Evolutionary conservation across 345 rosid species (phyloP).

Genomic region (Geranium brycei): DNA sequence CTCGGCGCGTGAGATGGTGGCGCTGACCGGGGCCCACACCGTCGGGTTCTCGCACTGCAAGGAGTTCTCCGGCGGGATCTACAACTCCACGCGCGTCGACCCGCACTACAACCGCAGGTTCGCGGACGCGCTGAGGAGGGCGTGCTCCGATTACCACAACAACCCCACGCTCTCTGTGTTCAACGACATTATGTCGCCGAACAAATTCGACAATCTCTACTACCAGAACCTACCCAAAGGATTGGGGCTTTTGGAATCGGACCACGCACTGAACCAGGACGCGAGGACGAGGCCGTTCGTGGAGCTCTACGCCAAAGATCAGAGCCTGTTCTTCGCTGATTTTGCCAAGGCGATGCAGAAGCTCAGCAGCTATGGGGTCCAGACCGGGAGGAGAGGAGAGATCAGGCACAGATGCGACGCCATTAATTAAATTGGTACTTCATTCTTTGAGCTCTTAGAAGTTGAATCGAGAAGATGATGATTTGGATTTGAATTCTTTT

Average conservation of each 20-base stretch:
- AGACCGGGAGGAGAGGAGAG: conserved; percentile 82
- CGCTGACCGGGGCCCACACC: conserved; percentile 80
- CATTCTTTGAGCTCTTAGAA: too few relatives aligned
- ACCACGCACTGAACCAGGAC: conserved; percentile 50
- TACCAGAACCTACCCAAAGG: conserved; percentile 70
- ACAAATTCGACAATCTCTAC: conserved; percentile 74
- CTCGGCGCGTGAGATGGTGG: conserved; percentile 69
- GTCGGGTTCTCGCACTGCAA: conserved; percentile 91
- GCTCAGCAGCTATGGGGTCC: conserved; percentile 54
- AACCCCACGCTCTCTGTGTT: conserved; percentile 71
- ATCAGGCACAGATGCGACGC: conserved; percentile 88
- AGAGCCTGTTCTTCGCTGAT: conserved; percentile 50
- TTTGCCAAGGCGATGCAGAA: conserved; percentile 74
- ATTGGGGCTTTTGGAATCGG: conserved; percentile 63
- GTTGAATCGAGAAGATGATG: neutral
- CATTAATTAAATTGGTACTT: conserved; percentile 25
- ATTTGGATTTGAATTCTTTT: neutral
- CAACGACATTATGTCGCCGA: conserved; percentile 86
- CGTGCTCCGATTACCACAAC: conserved; percentile 44
- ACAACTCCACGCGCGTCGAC: conserved; percentile 15
- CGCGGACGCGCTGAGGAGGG: conserved; percentile 44
- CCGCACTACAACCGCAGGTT: conserved; percentile 62
- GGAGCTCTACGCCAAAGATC: conserved; percentile 53
- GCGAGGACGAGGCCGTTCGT: conserved; percentile 51
- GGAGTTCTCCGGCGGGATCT: conserved; percentile 38